Conservation (phyloP, 345 rosid genomes). For the Dipteronia dyeriana region DNA sequence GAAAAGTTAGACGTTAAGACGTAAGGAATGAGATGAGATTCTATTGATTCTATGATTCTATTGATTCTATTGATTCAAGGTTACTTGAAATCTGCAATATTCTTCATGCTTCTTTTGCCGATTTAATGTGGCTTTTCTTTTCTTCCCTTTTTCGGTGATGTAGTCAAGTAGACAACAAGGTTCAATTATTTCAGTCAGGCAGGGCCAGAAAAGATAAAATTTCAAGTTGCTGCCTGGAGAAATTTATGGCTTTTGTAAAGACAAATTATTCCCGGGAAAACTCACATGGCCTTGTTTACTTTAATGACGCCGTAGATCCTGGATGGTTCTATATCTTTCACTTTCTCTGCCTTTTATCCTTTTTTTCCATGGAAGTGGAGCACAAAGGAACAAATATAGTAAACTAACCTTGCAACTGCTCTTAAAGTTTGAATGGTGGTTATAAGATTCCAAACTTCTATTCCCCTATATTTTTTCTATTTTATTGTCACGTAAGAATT, state of each 20-base stretch:
- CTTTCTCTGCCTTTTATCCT: not conserved
- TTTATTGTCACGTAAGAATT: too few species aligned
- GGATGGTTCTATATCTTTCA: not conserved
- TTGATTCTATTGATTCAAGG: not conserved
- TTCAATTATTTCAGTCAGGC: constrained; percentile 9
- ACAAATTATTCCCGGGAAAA: not conserved
- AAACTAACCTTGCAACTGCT: not conserved
- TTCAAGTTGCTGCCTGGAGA: constrained; percentile 3
- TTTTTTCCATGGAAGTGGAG: constrained; percentile 1
- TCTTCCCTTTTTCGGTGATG: not conserved
- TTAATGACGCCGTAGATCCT: constrained; percentile 15
- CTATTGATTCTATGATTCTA: constrained; percentile 5
- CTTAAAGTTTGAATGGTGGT: constrained; percentile 21
- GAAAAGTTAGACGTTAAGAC: not conserved
- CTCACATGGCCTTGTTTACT: constrained; percentile 13
- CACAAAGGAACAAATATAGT: not conserved
- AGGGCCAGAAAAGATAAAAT: not conserved
- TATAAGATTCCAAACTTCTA: constrained; percentile 18
- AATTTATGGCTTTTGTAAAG: constrained; percentile 13
- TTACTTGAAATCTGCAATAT: not conserved
- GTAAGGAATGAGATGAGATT: not conserved
- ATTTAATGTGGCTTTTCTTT: not conserved
- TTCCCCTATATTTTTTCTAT: not conserved
- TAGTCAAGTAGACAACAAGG: constrained; percentile 15
- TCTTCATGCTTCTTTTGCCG: not conserved